Percentiles rank a stretch among this genome's conserved stretches.
Conservation (phyloP, 805 yeast species). For the Candida cerambycidarum region DNA sequence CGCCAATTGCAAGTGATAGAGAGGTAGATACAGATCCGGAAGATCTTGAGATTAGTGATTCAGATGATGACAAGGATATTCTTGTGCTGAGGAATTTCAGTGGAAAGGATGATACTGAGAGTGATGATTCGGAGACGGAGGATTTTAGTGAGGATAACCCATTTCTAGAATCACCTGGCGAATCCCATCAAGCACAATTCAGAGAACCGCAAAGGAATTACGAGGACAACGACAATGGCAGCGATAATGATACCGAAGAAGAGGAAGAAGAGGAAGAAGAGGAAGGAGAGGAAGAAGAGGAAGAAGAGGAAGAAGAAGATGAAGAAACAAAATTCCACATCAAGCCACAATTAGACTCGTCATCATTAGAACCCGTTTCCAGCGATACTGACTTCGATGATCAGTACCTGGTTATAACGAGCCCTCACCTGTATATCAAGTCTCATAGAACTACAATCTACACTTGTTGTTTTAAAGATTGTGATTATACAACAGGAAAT, state of each 20-base stretch:
- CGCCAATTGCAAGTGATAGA: not conserved
- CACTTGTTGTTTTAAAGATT: conserved; percentile 25
- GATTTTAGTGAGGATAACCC: conserved; percentile 3
- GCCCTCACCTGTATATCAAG: conserved; percentile 12
- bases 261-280: no score
- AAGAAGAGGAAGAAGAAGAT: no score
- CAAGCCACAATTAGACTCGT: not conserved
- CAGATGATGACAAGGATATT: not conserved
- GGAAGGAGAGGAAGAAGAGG: no score
- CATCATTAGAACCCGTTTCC: not conserved
- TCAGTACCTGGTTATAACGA: conserved; percentile 23
- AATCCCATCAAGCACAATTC: no score
- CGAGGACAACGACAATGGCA: no score
- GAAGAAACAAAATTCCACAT: not conserved
- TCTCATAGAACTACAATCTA: conserved; percentile 13
- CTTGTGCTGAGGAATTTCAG: no score
- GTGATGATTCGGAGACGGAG: not conserved
- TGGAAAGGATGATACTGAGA: not conserved
- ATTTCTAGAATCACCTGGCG: conserved; percentile 5
- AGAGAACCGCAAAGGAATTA: no score
- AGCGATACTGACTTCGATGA: conserved; percentile 21
- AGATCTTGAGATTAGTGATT: not conserved
- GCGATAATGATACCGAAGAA: no score
- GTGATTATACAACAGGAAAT: conserved; percentile 31
- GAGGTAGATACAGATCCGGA: not conserved